phyloP scores from a whole-genome alignment of 2,329 filamentous ascomycete species.

The Pseudocercospora fuligena region DNA sequence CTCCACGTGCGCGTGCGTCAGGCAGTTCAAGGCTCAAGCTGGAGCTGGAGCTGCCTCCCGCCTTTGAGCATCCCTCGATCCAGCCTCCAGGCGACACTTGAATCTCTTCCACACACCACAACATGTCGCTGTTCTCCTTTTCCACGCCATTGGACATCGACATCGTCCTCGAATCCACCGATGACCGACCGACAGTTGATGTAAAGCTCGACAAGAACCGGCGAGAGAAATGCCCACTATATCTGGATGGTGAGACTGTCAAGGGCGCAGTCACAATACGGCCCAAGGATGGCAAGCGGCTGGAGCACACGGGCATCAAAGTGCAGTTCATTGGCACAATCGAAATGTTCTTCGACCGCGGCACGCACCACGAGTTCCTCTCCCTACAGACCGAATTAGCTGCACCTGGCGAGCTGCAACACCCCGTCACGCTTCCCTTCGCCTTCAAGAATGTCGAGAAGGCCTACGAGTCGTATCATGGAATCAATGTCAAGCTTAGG shows the following conservation, averaged over 20 bases:
- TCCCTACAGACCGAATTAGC: conserved; percentile 96
- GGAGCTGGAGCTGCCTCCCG: neutral
- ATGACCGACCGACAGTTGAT: conserved; percentile 93
- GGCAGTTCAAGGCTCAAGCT: too few species aligned
- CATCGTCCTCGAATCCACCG: conserved; percentile 92
- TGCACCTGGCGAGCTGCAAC: conserved; percentile 94
- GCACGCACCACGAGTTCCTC: conserved; percentile 99
- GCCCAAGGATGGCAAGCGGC: conserved; percentile 95
- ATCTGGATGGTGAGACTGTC: conserved; percentile 97
- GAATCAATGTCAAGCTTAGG: conserved; percentile 98
- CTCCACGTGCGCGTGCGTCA: neutral
- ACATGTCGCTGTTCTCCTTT: conserved; percentile 93
- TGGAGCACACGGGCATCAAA: conserved; percentile 99
- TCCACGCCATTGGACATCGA: conserved; percentile 98
- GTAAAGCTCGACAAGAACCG: conserved; percentile 98
- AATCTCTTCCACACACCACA: neutral
- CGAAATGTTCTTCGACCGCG: conserved; percentile 99
- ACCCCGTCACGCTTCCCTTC: conserved; percentile 98
- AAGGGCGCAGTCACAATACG: conserved; percentile 94
- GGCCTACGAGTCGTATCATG: conserved; percentile 99
- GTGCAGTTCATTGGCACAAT: conserved; percentile 99
- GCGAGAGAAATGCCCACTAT: conserved; percentile 93
- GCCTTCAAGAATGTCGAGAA: conserved; percentile 99
- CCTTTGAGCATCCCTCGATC: neutral
- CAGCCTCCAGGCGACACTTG: neutral